A percentile compares a stretch with the other conserved stretches of the same genome.
These are phyloP conservation scores for Candida cerambycidarum DNA, from an alignment of 805 yeast genomes.

Conservation along the genomic window DNA sequence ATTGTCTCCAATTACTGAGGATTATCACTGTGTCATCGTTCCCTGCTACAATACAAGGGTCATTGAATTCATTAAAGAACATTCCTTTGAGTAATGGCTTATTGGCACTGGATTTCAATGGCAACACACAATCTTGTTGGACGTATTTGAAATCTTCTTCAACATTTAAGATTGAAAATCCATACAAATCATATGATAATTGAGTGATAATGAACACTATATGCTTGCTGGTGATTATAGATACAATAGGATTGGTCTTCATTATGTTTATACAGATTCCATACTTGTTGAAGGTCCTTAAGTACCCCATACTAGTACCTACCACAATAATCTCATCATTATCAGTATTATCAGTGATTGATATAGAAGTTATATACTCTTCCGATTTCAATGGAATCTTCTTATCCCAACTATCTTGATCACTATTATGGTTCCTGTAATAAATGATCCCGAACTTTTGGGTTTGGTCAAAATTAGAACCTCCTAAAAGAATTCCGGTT, in stretches of 20 bases:
- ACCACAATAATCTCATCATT: conserved; percentile 46
- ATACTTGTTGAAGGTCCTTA: conserved; percentile 65
- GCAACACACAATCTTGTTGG: conserved; percentile 41
- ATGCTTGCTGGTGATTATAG: conserved; percentile 63
- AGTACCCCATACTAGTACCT: conserved; percentile 74
- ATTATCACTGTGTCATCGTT: conserved; percentile 69
- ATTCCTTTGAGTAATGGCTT: conserved; percentile 55
- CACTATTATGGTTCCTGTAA: conserved; percentile 68
- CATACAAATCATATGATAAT: conserved; percentile 31
- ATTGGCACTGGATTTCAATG: conserved; percentile 23
- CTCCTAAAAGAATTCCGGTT: conserved; percentile 62
- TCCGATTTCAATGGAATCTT: conserved; percentile 48
- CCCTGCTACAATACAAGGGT: conserved; percentile 83
- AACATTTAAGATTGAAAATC: conserved; percentile 50
- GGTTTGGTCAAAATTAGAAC: conserved; percentile 27
- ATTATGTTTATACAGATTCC: conserved; percentile 75
- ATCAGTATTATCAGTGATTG: conserved; percentile 43
- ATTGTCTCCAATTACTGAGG: conserved; percentile 74
- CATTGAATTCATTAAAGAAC: conserved; percentile 87
- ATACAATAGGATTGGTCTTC: conserved; percentile 69
- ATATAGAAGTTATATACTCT: conserved; percentile 67
- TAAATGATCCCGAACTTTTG: conserved; percentile 36
- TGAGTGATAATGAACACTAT: conserved; percentile 53
- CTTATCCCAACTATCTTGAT: conserved; percentile 70
- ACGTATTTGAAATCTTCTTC: conserved; percentile 35